Percentiles rank a stretch among this genome's conserved stretches.
These are phyloP conservation scores for Gautieria morchelliformis DNA, from an alignment of 768 basidiomycete genomes.

Conservation along the genomic window DNA sequence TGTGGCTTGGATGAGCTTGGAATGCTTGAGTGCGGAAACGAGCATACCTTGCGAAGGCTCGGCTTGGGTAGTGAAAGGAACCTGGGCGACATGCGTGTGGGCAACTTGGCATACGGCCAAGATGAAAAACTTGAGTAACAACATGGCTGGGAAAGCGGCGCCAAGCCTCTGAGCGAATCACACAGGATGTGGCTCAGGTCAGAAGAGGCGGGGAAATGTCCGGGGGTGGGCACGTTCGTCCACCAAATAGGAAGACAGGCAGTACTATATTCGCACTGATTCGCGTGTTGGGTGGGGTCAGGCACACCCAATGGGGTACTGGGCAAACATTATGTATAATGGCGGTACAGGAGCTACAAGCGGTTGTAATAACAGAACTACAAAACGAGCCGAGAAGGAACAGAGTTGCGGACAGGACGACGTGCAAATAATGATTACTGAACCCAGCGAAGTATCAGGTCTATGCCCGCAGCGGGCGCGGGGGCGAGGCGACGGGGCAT, in stretches of 20 bases:
- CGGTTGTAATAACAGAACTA: neutral
- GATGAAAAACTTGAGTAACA: neutral
- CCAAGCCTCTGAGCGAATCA: neutral
- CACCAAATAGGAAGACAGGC: too few relatives aligned
- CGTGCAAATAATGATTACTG: neutral
- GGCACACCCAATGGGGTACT: too few relatives aligned
- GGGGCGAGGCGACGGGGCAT: neutral
- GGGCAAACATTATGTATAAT: too few relatives aligned
- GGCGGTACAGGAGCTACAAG: too few relatives aligned
- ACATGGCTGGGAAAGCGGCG: neutral
- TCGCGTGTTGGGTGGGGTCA: too few relatives aligned
- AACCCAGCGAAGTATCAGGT: neutral
- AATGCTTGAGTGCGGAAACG: neutral
- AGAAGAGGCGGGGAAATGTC: too few relatives aligned
- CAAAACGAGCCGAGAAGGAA: neutral
- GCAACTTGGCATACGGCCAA: neutral
- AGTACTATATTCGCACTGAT: too few relatives aligned
- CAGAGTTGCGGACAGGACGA: neutral
- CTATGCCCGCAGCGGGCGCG: slow-evolving; percentile 2
- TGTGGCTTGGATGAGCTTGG: neutral
- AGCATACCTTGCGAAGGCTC: neutral
- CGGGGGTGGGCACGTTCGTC: neutral
- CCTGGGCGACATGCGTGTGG: neutral
- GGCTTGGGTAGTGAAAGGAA: neutral
- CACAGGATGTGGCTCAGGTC: neutral